Evolutionary conservation across 2,329 filamentous ascomycete species (phyloP).

Genomic region (Mycosphaerelloides madeirae): DNA sequence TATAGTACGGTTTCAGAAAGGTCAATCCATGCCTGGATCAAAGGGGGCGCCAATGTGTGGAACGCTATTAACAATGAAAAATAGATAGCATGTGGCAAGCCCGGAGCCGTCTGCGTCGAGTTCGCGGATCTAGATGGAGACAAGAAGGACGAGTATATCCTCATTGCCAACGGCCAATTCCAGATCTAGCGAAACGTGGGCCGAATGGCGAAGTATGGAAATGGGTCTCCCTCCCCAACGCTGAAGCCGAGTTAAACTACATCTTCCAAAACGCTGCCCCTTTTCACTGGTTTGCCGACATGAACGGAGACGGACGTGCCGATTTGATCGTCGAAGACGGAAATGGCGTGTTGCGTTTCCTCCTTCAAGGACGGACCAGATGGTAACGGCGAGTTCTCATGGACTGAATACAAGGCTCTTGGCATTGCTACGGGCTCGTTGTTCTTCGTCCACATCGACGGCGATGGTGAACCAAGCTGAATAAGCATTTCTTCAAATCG

Average conservation of each 20-base stretch:
- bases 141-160: not conserved
- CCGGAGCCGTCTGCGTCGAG: not conserved
- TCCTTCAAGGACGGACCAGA: not conserved
- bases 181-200: not conserved
- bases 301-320: not conserved
- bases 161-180: not conserved
- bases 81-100: not conserved
- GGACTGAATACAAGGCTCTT: not conserved
- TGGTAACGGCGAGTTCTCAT: not conserved
- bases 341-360: not conserved
- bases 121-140: not conserved
- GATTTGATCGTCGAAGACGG: not conserved
- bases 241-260: not conserved
- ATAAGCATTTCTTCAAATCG: no score
- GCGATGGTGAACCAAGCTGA: not conserved
- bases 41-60: not conserved
- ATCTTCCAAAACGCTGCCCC: not conserved
- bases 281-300: not conserved
- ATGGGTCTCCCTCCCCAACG: not conserved
- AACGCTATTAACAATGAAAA: not conserved
- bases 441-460: not conserved
- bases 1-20: not conserved
- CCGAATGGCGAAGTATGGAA: not conserved
- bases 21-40: not conserved
- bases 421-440: not conserved